Evolutionary conservation across 2,329 filamentous ascomycete species (phyloP).

Genomic region (Ampelomyces quisqualis): DNA sequence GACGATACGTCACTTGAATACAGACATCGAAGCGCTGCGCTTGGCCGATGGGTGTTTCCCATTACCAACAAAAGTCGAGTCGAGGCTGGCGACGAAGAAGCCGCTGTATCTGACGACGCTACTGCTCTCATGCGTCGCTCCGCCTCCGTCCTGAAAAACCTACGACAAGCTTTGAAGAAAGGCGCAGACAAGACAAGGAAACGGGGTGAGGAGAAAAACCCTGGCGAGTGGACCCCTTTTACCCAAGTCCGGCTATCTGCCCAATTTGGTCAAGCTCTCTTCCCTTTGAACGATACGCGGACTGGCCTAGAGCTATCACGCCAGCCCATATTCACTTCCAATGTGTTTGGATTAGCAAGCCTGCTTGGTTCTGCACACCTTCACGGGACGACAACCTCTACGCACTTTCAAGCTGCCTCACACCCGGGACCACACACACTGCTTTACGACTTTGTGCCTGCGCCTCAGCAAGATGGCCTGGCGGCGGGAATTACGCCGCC

Average conservation of each 20-base stretch:
- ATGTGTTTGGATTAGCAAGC: constrained; percentile 24
- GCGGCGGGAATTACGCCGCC: constrained; percentile 22
- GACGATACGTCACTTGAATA: constrained; percentile 26
- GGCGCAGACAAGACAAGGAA: background rate
- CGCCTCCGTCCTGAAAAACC: background rate
- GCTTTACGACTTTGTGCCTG: constrained; percentile 27
- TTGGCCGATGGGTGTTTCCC: constrained; percentile 34
- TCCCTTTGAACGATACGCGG: constrained; percentile 15
- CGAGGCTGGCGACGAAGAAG: constrained; percentile 2
- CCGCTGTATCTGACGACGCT: background rate
- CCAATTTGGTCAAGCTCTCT: constrained; percentile 29
- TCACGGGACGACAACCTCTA: background rate
- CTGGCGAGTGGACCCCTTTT: no score
- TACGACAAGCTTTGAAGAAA: background rate
- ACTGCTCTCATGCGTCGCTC: background rate
- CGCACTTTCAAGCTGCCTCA: constrained; percentile 6
- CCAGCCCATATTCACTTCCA: constrained; percentile 17
- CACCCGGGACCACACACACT: constrained; percentile 17
- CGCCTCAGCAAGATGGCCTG: constrained; percentile 15
- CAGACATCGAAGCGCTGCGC: constrained; percentile 14
- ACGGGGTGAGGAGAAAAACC: no score
- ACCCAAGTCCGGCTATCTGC: constrained; percentile 20
- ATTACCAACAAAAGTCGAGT: constrained; percentile 6
- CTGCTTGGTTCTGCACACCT: constrained; percentile 17
- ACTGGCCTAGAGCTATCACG: constrained; percentile 1